phyloP scores from a whole-genome alignment of 1,284 basidiomycete genomes.

The Chalciporus sp. region DNA sequence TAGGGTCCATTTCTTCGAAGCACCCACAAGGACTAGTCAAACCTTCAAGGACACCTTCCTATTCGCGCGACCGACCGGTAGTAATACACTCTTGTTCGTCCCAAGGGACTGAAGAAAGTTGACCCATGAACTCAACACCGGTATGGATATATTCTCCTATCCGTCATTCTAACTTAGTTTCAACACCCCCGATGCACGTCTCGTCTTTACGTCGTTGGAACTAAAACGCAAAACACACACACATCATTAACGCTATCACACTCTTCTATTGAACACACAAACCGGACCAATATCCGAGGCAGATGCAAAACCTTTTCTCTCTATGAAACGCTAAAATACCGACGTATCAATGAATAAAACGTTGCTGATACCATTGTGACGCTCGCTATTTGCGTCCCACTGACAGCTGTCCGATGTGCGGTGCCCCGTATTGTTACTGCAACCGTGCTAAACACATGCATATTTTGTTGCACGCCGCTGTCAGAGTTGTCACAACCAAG shows the following conservation, averaged over 20 bases:
- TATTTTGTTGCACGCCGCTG: slow-evolving; percentile 24
- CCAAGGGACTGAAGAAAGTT: neutral
- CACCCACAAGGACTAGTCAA: too few species aligned
- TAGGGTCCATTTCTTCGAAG: neutral
- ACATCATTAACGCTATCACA: neutral
- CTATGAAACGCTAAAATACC: slow-evolving; percentile 19
- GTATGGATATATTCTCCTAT: slow-evolving; percentile 2
- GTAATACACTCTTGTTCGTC: neutral
- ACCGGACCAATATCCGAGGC: slow-evolving; percentile 29
- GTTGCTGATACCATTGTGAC: slow-evolving; percentile 18
- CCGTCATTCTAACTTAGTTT: neutral
- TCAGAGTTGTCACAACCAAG: slow-evolving; percentile 19
- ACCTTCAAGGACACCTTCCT: too few species aligned
- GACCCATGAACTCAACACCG: neutral
- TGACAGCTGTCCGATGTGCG: neutral
- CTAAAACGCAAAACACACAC: neutral
- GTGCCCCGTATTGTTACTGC: neutral
- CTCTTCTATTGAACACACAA: slow-evolving; percentile 2
- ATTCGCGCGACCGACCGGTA: neutral
- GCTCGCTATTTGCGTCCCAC: slow-evolving; percentile 1
- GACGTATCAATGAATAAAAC: slow-evolving; percentile 15
- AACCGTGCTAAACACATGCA: neutral
- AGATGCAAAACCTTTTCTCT: slow-evolving; percentile 17
- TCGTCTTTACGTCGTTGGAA: slow-evolving; percentile 28
- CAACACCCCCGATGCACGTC: neutral